Percentiles rank a stretch among this genome's conserved stretches.
Conservation (phyloP, 306 rosid species). For the Ziziphus jujuba region DNA sequence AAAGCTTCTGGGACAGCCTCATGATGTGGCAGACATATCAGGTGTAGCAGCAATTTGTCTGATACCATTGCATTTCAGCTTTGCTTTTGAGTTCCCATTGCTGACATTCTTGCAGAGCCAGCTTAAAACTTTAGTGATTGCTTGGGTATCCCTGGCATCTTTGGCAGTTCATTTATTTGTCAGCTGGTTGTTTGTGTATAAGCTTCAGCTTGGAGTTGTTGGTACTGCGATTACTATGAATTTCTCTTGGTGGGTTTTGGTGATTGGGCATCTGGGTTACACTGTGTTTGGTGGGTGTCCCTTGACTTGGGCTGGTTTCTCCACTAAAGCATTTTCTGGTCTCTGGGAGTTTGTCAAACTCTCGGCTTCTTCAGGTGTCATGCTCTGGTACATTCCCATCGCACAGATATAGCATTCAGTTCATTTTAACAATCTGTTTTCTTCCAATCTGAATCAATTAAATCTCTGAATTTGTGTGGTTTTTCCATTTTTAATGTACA, state of each 20-base stretch:
- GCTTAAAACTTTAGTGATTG: constrained; percentile 46
- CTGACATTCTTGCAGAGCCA: constrained; percentile 67
- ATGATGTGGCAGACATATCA: constrained; percentile 50
- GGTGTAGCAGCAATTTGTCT: constrained; percentile 49
- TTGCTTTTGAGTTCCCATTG: constrained; percentile 67
- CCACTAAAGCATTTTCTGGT: constrained; percentile 69
- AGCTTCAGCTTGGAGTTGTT: constrained; percentile 49
- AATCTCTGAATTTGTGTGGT: too few relatives aligned
- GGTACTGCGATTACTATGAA: constrained; percentile 57
- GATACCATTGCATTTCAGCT: constrained; percentile 63
- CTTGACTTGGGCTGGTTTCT: constrained; percentile 72
- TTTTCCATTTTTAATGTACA: constrained; percentile 18
- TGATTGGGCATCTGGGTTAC: constrained; percentile 49
- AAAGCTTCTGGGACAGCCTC: constrained; percentile 61
- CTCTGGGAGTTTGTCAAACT: constrained; percentile 76
- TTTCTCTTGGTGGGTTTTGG: constrained; percentile 65
- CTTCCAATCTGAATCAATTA: too few relatives aligned
- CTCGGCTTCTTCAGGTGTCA: constrained; percentile 75
- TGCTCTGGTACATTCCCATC: constrained; percentile 54
- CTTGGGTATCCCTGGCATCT: constrained; percentile 46
- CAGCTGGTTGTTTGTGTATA: constrained; percentile 64
- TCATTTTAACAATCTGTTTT: too few relatives aligned
- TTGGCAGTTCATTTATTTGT: constrained; percentile 44
- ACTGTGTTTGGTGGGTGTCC: constrained; percentile 67
- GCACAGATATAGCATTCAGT: neutral